A percentile compares a stretch with the other conserved stretches of the same genome.
These are phyloP conservation scores for Wickerhamomyces bisporus DNA, from an alignment of 805 yeast species.

Conservation along the genomic window DNA sequence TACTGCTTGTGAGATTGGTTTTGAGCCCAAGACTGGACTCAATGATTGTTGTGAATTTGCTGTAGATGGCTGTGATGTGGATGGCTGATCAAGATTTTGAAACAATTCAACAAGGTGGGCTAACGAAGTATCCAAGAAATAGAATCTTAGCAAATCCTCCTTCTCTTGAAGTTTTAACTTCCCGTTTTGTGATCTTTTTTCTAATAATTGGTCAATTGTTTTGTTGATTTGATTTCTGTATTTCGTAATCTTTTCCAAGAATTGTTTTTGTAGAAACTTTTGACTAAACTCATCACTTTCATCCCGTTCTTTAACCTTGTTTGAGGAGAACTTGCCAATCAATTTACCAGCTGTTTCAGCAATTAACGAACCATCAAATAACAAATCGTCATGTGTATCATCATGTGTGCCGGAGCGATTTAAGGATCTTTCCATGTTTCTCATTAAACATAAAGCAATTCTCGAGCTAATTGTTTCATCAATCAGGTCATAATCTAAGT, in stretches of 20 bases:
- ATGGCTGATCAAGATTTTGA: conserved; percentile 19
- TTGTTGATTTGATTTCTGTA: conserved; percentile 38
- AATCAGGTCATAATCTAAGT: conserved; percentile 56
- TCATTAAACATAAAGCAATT: conserved; percentile 74
- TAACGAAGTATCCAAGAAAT: conserved; percentile 65
- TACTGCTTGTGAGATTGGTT: neutral
- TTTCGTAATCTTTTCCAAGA: conserved; percentile 35
- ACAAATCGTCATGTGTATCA: conserved; percentile 48
- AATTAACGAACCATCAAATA: conserved; percentile 70
- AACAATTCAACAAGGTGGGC: conserved; percentile 44
- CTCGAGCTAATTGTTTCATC: conserved; percentile 62
- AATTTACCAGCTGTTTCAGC: conserved; percentile 71
- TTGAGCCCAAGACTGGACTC: no score
- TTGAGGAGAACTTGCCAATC: conserved; percentile 34
- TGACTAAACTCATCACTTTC: conserved; percentile 30
- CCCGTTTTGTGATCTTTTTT: conserved; percentile 41
- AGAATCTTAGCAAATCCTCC: conserved; percentile 64
- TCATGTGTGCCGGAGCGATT: conserved; percentile 20
- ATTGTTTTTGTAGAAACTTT: conserved; percentile 33
- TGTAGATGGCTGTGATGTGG: no score
- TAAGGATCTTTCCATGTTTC: conserved; percentile 68
- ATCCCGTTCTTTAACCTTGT: conserved; percentile 9
- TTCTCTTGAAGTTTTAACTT: conserved; percentile 60
- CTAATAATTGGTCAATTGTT: conserved; percentile 52
- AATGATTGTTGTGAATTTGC: no score